Conservation (phyloP, 495 filamentous ascomycete genomes). For the Talaromyces borbonicus region DNA sequence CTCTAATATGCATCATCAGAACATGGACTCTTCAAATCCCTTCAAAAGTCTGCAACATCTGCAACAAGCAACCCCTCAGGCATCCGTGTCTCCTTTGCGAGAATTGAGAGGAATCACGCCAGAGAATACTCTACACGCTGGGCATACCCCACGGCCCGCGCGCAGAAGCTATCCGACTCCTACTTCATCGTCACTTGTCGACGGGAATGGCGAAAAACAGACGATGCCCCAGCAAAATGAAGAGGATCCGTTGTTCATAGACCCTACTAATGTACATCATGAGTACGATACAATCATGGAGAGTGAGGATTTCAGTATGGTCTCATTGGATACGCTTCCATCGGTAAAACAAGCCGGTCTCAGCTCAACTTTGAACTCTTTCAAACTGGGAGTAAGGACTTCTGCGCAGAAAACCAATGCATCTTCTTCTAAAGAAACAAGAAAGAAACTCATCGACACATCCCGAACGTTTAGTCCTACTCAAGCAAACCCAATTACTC, state of each 20-base stretch:
- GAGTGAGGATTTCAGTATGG: slow-evolving; percentile 52
- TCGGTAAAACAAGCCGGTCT: slow-evolving; percentile 33
- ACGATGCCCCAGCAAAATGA: slow-evolving; percentile 1
- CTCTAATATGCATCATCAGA: not conserved
- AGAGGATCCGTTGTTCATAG: slow-evolving; percentile 11
- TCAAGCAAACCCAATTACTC: too few species aligned
- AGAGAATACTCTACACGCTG: slow-evolving; percentile 22
- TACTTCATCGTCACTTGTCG: slow-evolving; percentile 30
- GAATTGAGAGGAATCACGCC: slow-evolving; percentile 15
- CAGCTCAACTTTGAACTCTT: slow-evolving; percentile 15
- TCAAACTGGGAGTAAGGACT: slow-evolving; percentile 17
- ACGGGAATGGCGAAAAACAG: slow-evolving; percentile 19
- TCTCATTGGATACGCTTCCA: slow-evolving; percentile 43
- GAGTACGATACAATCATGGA: slow-evolving; percentile 50
- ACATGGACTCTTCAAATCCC: not conserved
- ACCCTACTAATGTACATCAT: slow-evolving; percentile 33
- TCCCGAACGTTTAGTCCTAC: too few species aligned
- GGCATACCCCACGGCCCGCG: slow-evolving; percentile 18
- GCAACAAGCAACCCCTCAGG: slow-evolving; percentile 1
- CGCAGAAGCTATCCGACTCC: slow-evolving; percentile 33
- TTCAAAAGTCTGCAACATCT: not conserved
- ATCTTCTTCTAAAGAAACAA: not conserved
- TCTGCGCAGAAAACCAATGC: slow-evolving; percentile 20
- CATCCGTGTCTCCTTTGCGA: not conserved
- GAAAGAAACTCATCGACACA: not conserved